Evolutionary conservation across 1,284 basidiomycete species (phyloP), one percentile per base, ranked within the genome.

Genomic region (Anthracocystis walkeri): DNA sequence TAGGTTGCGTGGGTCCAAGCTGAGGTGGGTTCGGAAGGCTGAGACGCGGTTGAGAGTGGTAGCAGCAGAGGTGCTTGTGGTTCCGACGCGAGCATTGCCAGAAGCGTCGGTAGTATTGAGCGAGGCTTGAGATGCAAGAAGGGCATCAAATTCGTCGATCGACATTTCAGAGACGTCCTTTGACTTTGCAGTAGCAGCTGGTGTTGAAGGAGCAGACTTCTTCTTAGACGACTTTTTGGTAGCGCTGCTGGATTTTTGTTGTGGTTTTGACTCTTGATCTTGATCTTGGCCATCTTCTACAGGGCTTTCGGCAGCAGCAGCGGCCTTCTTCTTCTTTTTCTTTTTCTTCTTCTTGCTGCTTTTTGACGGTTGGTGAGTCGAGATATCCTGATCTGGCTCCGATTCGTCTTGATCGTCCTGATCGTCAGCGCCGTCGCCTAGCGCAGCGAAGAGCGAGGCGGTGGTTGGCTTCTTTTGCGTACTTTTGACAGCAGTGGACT

Each of bases 281-380:
- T 12, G 21, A 25, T 56, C 21, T 18, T n/a, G 23, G 21, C 29
- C 27, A 31, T 6, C 38, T 21, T 41, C 53, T 4, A 40, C 21
- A n/a, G n/a, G 8, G 25, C 33, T 0, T 54, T 25, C 10, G n/a
- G 63, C 53, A 33, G 52, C 45, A 29, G 58, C 53, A 27, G 66
- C 80, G 25, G 78, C 82, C 33, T 78, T 81, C 50, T 83, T 84
- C 52, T 79, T 81, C 48, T 83, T 84, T 51, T 78, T 81, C 58
- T 82, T 82, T 59, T 72, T 82, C 64, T 76, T 68, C 21, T 75
- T 66, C 42, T 70, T 74, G 58, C 60, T 72, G 38, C 35, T 65
- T 52, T 50, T 66, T 12, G 20, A 45, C 7, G 51, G 52, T 44
- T 61, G 46, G 42, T 67, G 58, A 7, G 62, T 52, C 0, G 74